Evolutionary conservation across 2,329 filamentous ascomycete species (phyloP), one percentile per base, ranked within the genome.

Genomic region (Trichoderma afroharzianum): DNA sequence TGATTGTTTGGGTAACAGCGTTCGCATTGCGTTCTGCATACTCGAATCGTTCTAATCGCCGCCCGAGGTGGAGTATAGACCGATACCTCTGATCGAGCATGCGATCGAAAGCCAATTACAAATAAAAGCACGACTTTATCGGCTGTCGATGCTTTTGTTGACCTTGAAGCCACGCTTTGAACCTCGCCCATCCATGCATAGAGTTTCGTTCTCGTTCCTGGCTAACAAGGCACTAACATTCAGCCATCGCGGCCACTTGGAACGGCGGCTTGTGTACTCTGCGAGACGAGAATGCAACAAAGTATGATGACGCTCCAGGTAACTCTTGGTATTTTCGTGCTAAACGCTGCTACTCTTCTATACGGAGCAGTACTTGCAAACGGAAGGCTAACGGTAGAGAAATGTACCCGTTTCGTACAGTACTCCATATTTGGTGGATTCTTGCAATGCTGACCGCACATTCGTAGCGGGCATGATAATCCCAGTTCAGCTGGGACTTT

Each of bases 371-470:
- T 61, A 61, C 66, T 24, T 36, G 66, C 28, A 69, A 32, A 69
- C 55, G 57, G 66, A 61, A 11, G 36, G 24, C 66, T 50, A 36
- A 69, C 66, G 66, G 66, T 69, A 33, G 39, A 33, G 21, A 61
- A 26, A 61, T 43, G 57, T 53, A 62, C 30, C 66, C 57, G 55
- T 61, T 69, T 62, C 30, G 39, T 69, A 32, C 57, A 8, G 57
- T 21, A 47, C 66, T 53, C 66, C 57, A 32, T 69, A 28, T 30
- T 18, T 15, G 55, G 66, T 69, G 57, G 70, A 50, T 63, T 62
- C 64, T 36, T 62, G 32, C 61, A 14, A 6, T 63, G 71, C 62
- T 72, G 71, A 72, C 71, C 71, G 71, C 71, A 72, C 71, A 70
- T 72, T 70, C 53, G 55, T 32, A 61, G 30, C 32, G 70, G 47